A percentile compares a stretch with the other conserved stretches of the same genome.
These are phyloP conservation scores for Ruellia speciosa DNA, from an alignment of 305 asterid genomes.

Conservation along the genomic window DNA sequence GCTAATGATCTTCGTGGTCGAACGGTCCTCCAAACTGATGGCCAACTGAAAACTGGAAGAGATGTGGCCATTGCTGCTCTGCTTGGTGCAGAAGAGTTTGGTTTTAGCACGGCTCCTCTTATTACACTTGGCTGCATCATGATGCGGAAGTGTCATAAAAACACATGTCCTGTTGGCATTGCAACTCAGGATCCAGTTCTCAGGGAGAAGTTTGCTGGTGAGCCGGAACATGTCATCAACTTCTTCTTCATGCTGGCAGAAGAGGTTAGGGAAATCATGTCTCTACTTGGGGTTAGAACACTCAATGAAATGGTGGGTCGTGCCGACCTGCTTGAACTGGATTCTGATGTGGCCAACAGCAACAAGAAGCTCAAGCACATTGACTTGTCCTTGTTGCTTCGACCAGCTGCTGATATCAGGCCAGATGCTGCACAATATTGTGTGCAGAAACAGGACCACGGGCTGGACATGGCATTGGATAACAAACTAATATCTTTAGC, in stretches of 20 bases:
- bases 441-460: conserved; percentile 96
- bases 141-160: conserved; percentile 99
- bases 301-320: conserved; percentile 93
- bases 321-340: conserved; percentile 89
- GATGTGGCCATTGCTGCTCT: conserved; percentile 97
- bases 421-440: conserved; percentile 96
- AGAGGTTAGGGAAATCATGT: conserved; percentile 92
- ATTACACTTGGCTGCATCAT: conserved; percentile 95
- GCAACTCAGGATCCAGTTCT: conserved; percentile 99
- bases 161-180: conserved; percentile 97
- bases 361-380: conserved; percentile 84
- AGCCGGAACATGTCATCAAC: conserved; percentile 97
- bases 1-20: conserved; percentile 99
- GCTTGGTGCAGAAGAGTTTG: conserved; percentile 99
- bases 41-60: conserved; percentile 95
- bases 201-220: conserved; percentile 90
- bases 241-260: conserved; percentile 98
- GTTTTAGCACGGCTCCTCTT: conserved; percentile 98
- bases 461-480: conserved; percentile 91
- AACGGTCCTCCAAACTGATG: conserved; percentile 90
- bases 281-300: conserved; percentile 79
- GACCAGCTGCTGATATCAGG: conserved; percentile 94
- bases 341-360: conserved; percentile 51
- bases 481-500: conserved; percentile 61
- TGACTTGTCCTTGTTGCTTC: conserved; percentile 79